Evolutionary conservation across 163 green algal species (phyloP).

Genomic region (Scenedesmus sp.): DNA sequence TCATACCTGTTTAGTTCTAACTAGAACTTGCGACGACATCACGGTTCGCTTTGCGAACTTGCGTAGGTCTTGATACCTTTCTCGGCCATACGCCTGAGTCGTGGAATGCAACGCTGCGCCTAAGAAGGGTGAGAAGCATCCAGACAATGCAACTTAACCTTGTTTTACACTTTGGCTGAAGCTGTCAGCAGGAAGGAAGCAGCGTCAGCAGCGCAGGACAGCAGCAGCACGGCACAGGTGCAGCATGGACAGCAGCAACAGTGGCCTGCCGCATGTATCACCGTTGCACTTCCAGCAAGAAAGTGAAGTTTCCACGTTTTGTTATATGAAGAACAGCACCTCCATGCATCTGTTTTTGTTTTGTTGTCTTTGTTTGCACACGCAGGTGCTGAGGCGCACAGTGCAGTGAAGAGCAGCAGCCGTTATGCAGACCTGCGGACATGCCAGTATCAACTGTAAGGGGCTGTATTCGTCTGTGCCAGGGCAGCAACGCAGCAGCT

Average conservation of each 20-base stretch:
- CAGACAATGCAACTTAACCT: neutral
- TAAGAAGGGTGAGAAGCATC: neutral
- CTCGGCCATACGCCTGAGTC: neutral
- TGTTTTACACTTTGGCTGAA: neutral
- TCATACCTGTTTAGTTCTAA: neutral
- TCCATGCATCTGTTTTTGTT: too few relatives aligned
- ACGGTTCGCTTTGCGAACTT: neutral
- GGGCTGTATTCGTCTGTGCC: neutral
- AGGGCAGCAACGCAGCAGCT: neutral
- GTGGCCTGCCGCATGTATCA: neutral
- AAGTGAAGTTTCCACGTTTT: too few relatives aligned
- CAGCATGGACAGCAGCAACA: conserved; percentile 8
- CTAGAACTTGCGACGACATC: neutral
- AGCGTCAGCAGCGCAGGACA: conserved; percentile 26
- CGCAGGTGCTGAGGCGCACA: neutral
- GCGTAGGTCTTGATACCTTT: neutral
- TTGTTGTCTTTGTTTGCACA: neutral
- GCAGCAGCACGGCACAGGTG: conserved; percentile 11
- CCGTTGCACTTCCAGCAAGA: too few relatives aligned
- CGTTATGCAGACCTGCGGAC: neutral
- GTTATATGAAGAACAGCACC: too few relatives aligned
- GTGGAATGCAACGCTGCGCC: neutral
- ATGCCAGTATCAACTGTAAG: neutral
- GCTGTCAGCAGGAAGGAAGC: neutral
- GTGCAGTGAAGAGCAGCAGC: too few relatives aligned